Percentiles rank a stretch among this genome's conserved stretches.
Evolutionary conservation across 1,284 basidiomycete species (phyloP).

Genomic region (Agaricales sp.): DNA sequence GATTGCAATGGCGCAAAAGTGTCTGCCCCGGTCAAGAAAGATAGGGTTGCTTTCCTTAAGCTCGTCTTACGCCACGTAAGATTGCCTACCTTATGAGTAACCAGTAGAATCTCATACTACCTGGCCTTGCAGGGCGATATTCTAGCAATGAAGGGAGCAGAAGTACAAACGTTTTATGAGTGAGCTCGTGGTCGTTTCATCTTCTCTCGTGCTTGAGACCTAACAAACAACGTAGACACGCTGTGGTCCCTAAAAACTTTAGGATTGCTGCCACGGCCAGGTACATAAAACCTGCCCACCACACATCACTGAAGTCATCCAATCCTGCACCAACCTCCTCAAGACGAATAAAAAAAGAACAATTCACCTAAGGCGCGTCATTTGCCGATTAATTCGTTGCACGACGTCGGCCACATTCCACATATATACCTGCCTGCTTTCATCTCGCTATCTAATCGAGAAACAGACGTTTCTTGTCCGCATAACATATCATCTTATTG

Average conservation of each 20-base stretch:
- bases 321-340: no score
- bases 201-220: constrained; percentile 1
- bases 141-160: constrained; percentile 61
- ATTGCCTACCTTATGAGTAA: constrained; percentile 7
- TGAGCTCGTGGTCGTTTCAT: constrained; percentile 21
- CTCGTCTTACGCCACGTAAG: constrained; percentile 60
- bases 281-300: constrained; percentile 18
- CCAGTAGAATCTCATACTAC: no score
- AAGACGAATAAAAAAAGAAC: no score
- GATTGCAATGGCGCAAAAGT: background rate
- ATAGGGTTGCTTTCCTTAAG: background rate
- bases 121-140: constrained; percentile 53
- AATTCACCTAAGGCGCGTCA: no score
- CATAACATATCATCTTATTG: no score
- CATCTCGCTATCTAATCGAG: no score
- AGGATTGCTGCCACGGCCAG: constrained; percentile 41
- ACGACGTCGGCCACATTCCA: no score
- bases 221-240: constrained; percentile 24
- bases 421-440: no score
- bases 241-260: constrained; percentile 36
- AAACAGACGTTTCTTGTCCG: no score
- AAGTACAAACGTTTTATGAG: constrained; percentile 62
- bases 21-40: background rate
- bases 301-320: background rate
- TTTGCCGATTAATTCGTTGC: no score